These are phyloP conservation scores for Coniferiporia weirii DNA, from an alignment of 1,284 basidiomycete species.

Conservation along the genomic window DNA sequence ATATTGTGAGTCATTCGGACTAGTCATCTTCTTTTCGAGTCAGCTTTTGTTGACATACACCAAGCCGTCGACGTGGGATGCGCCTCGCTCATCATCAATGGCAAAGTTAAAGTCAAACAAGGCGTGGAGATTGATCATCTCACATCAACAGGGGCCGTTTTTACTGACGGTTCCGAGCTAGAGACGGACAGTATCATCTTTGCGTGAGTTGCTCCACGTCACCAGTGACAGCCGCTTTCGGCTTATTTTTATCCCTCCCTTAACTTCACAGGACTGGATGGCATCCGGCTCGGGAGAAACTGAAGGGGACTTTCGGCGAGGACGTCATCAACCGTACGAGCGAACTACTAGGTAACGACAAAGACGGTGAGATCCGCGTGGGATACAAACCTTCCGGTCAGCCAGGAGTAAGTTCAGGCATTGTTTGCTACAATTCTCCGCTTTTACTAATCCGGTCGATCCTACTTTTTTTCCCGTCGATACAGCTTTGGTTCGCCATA, in stretches of 20 bases:
- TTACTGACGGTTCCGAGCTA: slow-evolving; percentile 29
- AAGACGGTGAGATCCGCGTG: slow-evolving; percentile 24
- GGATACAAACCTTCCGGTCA: slow-evolving; percentile 31
- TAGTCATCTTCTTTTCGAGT: neutral
- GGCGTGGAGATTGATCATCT: slow-evolving; percentile 29
- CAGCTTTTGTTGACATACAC: neutral
- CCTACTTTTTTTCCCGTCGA: neutral
- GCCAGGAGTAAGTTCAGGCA: slow-evolving; percentile 25
- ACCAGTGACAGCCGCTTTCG: neutral
- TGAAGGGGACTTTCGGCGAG: slow-evolving; percentile 22
- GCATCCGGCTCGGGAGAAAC: slow-evolving; percentile 7
- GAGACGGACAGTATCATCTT: slow-evolving; percentile 31
- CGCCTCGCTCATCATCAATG: slow-evolving; percentile 29
- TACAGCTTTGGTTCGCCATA: slow-evolving; percentile 33
- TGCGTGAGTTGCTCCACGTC: slow-evolving; percentile 19
- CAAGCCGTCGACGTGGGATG: slow-evolving; percentile 39
- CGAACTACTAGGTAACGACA: slow-evolving; percentile 25
- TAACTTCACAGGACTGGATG: slow-evolving; percentile 11
- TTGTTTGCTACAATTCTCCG: neutral
- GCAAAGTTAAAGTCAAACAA: slow-evolving; percentile 28
- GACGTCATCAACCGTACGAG: slow-evolving; percentile 23
- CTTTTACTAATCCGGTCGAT: neutral
- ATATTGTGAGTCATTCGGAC: slow-evolving; percentile 12
- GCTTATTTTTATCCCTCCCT: neutral
- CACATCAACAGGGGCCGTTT: slow-evolving; percentile 25